These are phyloP conservation scores for Chondrus crispus DNA, from an alignment of 23 red algal species.

Conservation along the genomic window DNA sequence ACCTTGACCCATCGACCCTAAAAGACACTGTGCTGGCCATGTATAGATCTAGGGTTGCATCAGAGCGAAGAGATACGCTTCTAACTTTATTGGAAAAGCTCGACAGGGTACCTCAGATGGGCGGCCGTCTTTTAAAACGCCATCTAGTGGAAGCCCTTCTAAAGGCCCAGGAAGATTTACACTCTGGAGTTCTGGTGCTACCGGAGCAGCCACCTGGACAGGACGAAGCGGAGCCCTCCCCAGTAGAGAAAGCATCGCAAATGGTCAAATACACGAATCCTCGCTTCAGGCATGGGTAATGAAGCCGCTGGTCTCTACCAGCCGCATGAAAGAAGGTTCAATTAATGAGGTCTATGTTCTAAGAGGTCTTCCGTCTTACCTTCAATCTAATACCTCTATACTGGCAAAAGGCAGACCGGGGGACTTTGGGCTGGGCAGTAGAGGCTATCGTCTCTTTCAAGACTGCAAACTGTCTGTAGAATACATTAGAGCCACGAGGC, in stretches of 20 bases:
- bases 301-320: conserved; percentile 3
- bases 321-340: conserved; percentile 7
- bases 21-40: neutral
- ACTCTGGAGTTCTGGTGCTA: neutral
- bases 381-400: neutral
- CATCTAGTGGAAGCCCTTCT: neutral
- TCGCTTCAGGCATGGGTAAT: neutral
- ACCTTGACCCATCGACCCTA: neutral
- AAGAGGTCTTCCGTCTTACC: neutral
- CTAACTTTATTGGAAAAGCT: neutral
- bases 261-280: neutral
- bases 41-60: neutral
- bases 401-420: neutral
- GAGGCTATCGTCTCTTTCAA: neutral
- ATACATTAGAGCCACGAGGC: neutral
- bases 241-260: neutral
- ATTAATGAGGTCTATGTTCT: conserved; percentile 8
- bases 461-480: neutral
- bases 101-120: neutral
- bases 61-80: neutral
- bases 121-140: neutral
- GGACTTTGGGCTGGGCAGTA: neutral
- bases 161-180: neutral
- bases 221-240: neutral
- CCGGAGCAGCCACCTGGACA: neutral